Conservation (phyloP, 805 yeast genomes). For the Barnettozyma siamensis region DNA sequence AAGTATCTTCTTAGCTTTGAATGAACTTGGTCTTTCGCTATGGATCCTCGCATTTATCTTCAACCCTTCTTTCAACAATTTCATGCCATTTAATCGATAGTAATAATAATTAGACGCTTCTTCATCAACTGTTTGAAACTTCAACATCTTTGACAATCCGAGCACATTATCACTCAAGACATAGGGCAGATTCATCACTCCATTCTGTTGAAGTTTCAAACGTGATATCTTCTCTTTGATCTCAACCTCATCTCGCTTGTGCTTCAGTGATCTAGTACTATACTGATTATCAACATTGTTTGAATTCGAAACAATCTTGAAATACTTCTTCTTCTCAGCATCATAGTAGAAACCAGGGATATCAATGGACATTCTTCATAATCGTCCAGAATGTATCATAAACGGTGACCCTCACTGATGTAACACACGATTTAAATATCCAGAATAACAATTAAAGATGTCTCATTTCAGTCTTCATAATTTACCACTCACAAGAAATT, state of each 20-base stretch:
- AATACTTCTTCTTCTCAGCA: slow-evolving; percentile 21
- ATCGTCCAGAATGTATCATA: too few species aligned
- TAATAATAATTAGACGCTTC: slow-evolving; percentile 2
- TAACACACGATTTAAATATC: too few species aligned
- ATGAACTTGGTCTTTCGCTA: neutral
- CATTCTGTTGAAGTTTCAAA: neutral
- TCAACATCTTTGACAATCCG: neutral
- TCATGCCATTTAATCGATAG: neutral
- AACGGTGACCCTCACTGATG: too few species aligned
- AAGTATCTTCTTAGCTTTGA: slow-evolving; percentile 1
- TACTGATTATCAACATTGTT: slow-evolving; percentile 11
- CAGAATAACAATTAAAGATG: too few species aligned
- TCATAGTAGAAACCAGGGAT: slow-evolving; percentile 25
- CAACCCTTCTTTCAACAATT: too few species aligned
- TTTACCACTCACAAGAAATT: too few species aligned
- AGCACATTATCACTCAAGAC: slow-evolving; percentile 2
- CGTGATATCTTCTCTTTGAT: slow-evolving; percentile 4
- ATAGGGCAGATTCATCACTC: neutral
- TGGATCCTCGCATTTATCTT: too few species aligned
- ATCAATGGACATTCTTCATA: slow-evolving; percentile 14
- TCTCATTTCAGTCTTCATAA: too few species aligned
- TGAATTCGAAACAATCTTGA: slow-evolving; percentile 20
- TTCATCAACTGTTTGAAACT: slow-evolving; percentile 1
- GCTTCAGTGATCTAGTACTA: slow-evolving; percentile 9
- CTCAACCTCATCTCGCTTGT: slow-evolving; percentile 10